Conservation (phyloP, 116 monocot species). For the Thalassia testudinum region DNA sequence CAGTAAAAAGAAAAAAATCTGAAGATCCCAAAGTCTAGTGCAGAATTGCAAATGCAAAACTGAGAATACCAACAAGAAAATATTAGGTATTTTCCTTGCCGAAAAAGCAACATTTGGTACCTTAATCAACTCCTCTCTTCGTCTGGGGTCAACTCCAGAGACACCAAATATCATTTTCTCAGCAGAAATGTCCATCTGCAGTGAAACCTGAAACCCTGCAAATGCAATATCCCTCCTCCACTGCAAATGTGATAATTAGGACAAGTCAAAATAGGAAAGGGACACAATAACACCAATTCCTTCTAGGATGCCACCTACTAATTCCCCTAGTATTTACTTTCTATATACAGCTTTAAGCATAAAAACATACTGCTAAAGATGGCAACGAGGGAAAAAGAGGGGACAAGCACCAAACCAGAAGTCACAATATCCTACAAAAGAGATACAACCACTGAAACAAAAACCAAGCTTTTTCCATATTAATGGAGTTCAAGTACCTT, state of each 20-base stretch:
- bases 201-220: constrained; percentile 85
- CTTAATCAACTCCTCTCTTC: constrained; percentile 89
- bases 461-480: too few species aligned
- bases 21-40: not conserved
- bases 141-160: constrained; percentile 56
- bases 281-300: not conserved
- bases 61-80: not conserved
- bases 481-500: too few species aligned
- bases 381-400: too few species aligned
- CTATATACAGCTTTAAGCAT: not conserved
- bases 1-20: too few species aligned
- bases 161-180: constrained; percentile 97
- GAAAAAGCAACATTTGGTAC: too few species aligned
- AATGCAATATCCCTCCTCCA: constrained; percentile 96
- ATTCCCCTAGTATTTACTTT: not conserved
- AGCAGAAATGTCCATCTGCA: constrained; percentile 92
- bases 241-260: too few species aligned
- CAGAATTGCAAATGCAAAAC: not conserved
- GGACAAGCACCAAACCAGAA: too few species aligned
- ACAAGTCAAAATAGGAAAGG: not conserved
- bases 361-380: not conserved
- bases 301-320: not conserved
- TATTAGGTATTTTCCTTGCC: not conserved
- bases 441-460: too few species aligned
- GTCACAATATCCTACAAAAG: too few species aligned